phyloP scores from a whole-genome alignment of 495 filamentous ascomycete species.

The Hapsidospora chrysogenum region DNA sequence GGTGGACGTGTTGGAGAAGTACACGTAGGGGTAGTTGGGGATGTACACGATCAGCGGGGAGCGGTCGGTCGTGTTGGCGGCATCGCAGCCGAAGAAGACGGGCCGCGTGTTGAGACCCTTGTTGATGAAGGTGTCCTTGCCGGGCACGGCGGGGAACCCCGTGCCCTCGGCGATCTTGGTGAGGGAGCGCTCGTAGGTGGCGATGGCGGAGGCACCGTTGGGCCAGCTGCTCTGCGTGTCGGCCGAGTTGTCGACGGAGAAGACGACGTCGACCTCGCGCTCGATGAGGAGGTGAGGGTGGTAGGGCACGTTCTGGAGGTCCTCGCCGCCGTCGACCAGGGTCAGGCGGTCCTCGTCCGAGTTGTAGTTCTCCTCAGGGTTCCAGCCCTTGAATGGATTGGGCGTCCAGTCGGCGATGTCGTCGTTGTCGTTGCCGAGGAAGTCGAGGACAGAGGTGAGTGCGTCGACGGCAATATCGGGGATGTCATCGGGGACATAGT shows the following conservation, averaged over 20 bases:
- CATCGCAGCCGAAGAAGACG: conserved; percentile 86
- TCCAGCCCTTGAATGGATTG: conserved; percentile 72
- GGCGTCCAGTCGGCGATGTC: conserved; percentile 73
- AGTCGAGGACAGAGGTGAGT: conserved; percentile 33
- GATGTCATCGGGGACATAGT: conserved; percentile 26
- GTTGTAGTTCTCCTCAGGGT: conserved; percentile 43
- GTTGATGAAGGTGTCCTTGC: conserved; percentile 74
- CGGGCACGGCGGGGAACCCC: conserved; percentile 67
- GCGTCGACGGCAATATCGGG: conserved; percentile 35
- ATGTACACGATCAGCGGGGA: conserved; percentile 75
- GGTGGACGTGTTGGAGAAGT: conserved; percentile 57
- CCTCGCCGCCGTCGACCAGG: conserved; percentile 77
- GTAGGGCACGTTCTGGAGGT: conserved; percentile 76
- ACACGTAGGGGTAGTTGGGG: conserved; percentile 71
- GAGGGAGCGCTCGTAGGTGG: conserved; percentile 63
- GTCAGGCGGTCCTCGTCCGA: conserved; percentile 40
- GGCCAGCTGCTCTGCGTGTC: conserved; percentile 68
- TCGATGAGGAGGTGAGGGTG: conserved; percentile 68
- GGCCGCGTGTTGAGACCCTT: conserved; percentile 69
- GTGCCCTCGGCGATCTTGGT: conserved; percentile 61
- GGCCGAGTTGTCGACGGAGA: conserved; percentile 75
- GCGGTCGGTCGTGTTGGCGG: conserved; percentile 31
- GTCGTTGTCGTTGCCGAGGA: conserved; percentile 37
- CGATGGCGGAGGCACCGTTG: conserved; percentile 69
- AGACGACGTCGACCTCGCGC: conserved; percentile 76